These are phyloP conservation scores for Grigorovia jiainica DNA, from an alignment of 805 yeast species.

Conservation along the genomic window DNA sequence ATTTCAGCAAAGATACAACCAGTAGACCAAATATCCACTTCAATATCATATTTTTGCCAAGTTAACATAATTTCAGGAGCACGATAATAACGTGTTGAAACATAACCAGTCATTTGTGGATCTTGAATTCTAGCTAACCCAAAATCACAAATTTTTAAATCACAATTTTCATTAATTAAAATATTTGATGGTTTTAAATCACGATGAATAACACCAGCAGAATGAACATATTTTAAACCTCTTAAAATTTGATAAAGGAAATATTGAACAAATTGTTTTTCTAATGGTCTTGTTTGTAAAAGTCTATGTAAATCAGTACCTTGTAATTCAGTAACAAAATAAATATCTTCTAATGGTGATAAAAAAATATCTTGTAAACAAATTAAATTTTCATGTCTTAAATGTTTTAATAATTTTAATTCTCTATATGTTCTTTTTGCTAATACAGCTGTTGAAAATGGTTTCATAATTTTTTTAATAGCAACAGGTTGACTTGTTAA, in stretches of 20 bases:
- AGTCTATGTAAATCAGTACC: slow-evolving; percentile 94
- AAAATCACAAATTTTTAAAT: slow-evolving; percentile 83
- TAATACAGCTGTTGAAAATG: slow-evolving; percentile 86
- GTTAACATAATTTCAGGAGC: slow-evolving; percentile 98
- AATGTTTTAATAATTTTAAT: slow-evolving; percentile 81
- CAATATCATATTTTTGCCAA: slow-evolving; percentile 96
- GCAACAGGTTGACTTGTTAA: slow-evolving; percentile 91
- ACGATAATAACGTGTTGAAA: slow-evolving; percentile 87
- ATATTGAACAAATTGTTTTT: slow-evolving; percentile 93
- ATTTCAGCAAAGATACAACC: slow-evolving; percentile 97
- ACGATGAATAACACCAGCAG: slow-evolving; percentile 87
- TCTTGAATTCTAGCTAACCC: slow-evolving; percentile 96
- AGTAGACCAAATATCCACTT: slow-evolving; percentile 96
- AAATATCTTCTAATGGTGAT: slow-evolving; percentile 89
- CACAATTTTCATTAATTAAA: slow-evolving; percentile 82
- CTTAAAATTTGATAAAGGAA: slow-evolving; percentile 89
- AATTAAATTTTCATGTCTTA: slow-evolving; percentile 90
- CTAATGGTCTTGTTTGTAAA: slow-evolving; percentile 86
- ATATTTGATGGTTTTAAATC: slow-evolving; percentile 82
- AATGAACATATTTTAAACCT: slow-evolving; percentile 82
- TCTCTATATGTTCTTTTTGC: slow-evolving; percentile 97
- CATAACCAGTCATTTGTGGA: slow-evolving; percentile 98
- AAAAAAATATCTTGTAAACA: slow-evolving; percentile 88
- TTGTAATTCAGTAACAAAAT: slow-evolving; percentile 92
- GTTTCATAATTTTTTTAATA: slow-evolving; percentile 95